A percentile compares a stretch with the other conserved stretches of the same genome.
Conservation (phyloP, 495 filamentous ascomycete genomes). For the Trichoderma virens region DNA sequence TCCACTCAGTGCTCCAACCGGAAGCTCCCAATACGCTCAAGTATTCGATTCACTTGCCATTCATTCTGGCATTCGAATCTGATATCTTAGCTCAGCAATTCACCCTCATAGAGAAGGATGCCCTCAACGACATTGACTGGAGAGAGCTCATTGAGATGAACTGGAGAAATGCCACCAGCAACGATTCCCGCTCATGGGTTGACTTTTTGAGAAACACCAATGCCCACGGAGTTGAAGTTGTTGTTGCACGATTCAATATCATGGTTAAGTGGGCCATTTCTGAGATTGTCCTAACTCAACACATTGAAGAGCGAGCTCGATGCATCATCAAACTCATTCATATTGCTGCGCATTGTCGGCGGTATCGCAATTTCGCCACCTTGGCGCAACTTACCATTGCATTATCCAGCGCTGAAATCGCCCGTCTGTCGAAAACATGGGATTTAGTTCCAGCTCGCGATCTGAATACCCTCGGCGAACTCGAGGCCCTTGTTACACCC, state of each 20-base stretch:
- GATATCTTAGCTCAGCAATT: conserved; percentile 87
- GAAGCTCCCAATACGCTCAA: conserved; percentile 23
- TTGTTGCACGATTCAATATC: conserved; percentile 92
- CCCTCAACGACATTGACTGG: conserved; percentile 95
- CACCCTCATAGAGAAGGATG: conserved; percentile 92
- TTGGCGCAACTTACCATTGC: conserved; percentile 94
- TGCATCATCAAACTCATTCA: conserved; percentile 89
- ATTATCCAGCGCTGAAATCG: conserved; percentile 72
- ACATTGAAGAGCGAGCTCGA: conserved; percentile 72
- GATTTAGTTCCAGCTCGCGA: conserved; percentile 63
- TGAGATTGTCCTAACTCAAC: conserved; percentile 77
- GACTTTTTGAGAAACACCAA: conserved; percentile 78
- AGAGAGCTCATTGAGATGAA: conserved; percentile 91
- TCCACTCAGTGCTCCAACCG: conserved; percentile 29
- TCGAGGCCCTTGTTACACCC: conserved; percentile 81
- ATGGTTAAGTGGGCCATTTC: conserved; percentile 97
- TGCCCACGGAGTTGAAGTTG: conserved; percentile 85
- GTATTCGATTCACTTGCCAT: conserved; percentile 65
- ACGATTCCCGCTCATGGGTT: conserved; percentile 75
- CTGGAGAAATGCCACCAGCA: conserved; percentile 66
- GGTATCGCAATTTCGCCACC: conserved; percentile 89
- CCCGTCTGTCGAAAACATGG: conserved; percentile 77
- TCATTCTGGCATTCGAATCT: conserved; percentile 86
- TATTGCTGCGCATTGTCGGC: conserved; percentile 76
- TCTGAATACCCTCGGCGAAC: conserved; percentile 61